Conservation (phyloP, 2,329 filamentous ascomycete genomes). For the Ceratocystis huliohia region DNA sequence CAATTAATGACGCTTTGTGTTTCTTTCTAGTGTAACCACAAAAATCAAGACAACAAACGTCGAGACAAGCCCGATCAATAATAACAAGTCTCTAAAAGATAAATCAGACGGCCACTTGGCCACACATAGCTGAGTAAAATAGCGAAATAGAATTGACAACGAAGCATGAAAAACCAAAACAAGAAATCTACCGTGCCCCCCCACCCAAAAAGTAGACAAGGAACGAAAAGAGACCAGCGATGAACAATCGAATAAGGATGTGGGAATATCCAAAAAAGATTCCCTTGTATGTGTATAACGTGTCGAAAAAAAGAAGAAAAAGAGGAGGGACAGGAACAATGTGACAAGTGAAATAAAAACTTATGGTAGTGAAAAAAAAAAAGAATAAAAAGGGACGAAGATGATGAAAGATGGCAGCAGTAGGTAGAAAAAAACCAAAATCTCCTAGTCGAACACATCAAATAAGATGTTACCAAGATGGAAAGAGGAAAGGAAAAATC, state of each 20-base stretch:
- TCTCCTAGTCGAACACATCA: background rate
- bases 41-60: background rate
- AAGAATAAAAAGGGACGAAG: background rate
- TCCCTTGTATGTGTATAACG: background rate
- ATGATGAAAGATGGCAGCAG: too few species aligned
- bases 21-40: background rate
- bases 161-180: background rate
- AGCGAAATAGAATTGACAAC: background rate
- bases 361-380: background rate
- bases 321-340: background rate
- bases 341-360: background rate
- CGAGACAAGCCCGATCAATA: too few species aligned
- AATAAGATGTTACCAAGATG: background rate
- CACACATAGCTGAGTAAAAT: background rate
- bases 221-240: background rate
- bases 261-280: background rate
- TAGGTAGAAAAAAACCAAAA: background rate
- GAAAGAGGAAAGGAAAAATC: background rate
- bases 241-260: background rate
- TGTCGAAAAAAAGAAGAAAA: background rate
- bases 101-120: too few species aligned
- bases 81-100: too few species aligned
- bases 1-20: background rate
- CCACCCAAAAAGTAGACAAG: background rate
- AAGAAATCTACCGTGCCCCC: slow-evolving; percentile 1